Conservation (phyloP, 495 filamentous ascomycete species). For the Penicillium cinerascens region DNA sequence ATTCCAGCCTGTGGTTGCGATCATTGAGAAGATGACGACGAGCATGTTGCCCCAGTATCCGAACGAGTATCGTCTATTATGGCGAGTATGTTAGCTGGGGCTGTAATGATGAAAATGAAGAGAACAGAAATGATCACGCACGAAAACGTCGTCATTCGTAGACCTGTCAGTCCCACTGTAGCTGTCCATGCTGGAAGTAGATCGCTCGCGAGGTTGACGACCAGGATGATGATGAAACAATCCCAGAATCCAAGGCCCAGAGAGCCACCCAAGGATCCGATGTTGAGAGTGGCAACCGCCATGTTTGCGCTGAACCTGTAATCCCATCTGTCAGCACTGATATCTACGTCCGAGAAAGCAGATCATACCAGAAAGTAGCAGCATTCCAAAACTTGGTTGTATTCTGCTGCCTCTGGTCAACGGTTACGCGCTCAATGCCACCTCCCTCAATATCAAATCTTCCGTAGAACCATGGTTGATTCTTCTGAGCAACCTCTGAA, state of each 20-base stretch:
- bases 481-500: background rate
- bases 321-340: background rate
- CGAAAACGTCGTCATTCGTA: conserved; percentile 42
- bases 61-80: conserved; percentile 23
- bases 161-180: conserved; percentile 30
- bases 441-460: conserved; percentile 55
- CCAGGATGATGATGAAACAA: conserved; percentile 60
- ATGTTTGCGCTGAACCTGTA: conserved; percentile 60
- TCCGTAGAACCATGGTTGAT: conserved; percentile 4
- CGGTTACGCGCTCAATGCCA: conserved; percentile 65
- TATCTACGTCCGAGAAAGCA: background rate
- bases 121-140: conserved; percentile 6
- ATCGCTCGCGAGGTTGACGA: conserved; percentile 50
- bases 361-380: conserved; percentile 48
- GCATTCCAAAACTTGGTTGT: conserved; percentile 43
- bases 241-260: conserved; percentile 46
- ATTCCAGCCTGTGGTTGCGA: conserved; percentile 28
- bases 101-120: background rate
- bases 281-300: conserved; percentile 62
- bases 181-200: conserved; percentile 38
- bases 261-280: conserved; percentile 51
- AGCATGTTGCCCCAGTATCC: conserved; percentile 31
- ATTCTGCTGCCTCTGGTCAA: conserved; percentile 56
- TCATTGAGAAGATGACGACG: conserved; percentile 27
- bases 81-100: background rate